Evolutionary conservation across 495 filamentous ascomycete species (phyloP).

Genomic region (Echria macrotheca): DNA sequence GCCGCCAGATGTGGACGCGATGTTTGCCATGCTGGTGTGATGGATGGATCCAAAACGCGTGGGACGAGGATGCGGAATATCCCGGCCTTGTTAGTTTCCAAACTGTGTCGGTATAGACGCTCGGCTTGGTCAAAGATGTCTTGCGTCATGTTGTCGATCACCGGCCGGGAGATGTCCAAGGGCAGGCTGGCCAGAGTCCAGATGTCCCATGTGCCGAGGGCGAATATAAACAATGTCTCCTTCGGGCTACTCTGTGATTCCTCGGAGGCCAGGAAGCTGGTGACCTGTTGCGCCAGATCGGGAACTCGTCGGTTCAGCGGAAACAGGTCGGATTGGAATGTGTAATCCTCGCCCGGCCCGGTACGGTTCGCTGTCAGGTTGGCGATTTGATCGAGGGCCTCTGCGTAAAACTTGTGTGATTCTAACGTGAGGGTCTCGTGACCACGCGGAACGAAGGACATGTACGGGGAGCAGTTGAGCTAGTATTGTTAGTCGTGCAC

Average conservation of each 20-base stretch:
- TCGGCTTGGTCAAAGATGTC: slow-evolving; percentile 38
- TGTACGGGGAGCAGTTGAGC: slow-evolving; percentile 29
- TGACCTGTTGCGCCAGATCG: slow-evolving; percentile 38
- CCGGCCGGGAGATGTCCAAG: slow-evolving; percentile 21
- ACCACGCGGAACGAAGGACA: slow-evolving; percentile 30
- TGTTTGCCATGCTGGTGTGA: slow-evolving; percentile 37
- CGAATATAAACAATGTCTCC: slow-evolving; percentile 43
- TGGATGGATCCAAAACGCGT: slow-evolving; percentile 38
- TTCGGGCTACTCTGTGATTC: slow-evolving; percentile 16
- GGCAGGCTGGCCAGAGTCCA: slow-evolving; percentile 41
- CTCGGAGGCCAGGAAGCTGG: slow-evolving; percentile 31
- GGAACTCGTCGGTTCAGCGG: slow-evolving; percentile 20
- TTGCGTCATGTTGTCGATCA: slow-evolving; percentile 24
- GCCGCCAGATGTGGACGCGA: slow-evolving; percentile 20
- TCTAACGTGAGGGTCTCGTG: slow-evolving; percentile 18
- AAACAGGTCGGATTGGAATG: slow-evolving; percentile 32
- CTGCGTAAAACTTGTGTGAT: slow-evolving; percentile 30
- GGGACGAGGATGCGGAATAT: slow-evolving; percentile 40
- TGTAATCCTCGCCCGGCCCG: slow-evolving; percentile 29
- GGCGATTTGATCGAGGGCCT: slow-evolving; percentile 16
- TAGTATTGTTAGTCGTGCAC: too few species aligned
- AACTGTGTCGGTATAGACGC: slow-evolving; percentile 33
- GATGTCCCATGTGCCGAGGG: slow-evolving; percentile 44
- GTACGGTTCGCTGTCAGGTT: slow-evolving; percentile 8
- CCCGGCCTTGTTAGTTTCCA: slow-evolving; percentile 14